Conservation (phyloP, 768 basidiomycete species). For the Boletus rex-veris region DNA sequence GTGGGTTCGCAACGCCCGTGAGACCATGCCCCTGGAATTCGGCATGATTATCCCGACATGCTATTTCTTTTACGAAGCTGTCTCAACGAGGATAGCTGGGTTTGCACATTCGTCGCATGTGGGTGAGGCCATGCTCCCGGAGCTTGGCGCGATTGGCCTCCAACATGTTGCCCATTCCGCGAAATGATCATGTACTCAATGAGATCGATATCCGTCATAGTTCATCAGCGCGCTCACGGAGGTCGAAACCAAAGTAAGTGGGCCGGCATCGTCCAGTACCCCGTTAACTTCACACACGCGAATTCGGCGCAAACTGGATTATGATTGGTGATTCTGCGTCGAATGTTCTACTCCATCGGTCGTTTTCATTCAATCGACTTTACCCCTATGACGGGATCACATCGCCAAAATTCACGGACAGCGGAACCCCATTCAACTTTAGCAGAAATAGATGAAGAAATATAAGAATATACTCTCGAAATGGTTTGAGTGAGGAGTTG, state of each 20-base stretch:
- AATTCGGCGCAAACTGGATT: neutral
- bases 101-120: neutral
- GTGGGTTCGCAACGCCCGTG: neutral
- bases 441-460: neutral
- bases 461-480: too few species aligned
- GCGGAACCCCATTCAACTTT: neutral
- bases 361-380: neutral
- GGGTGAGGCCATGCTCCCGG: neutral
- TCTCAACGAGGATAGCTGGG: neutral
- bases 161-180: neutral
- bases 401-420: conserved; percentile 10
- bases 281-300: neutral
- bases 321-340: conserved; percentile 1
- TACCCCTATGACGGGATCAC: neutral
- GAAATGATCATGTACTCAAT: neutral
- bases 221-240: neutral
- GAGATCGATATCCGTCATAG: neutral
- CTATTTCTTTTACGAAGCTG: too few species aligned
- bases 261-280: neutral
- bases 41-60: too few species aligned
- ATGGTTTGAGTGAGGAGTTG: neutral
- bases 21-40: too few species aligned
- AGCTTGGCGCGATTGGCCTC: neutral
- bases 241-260: neutral
- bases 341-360: neutral